phyloP scores from a whole-genome alignment of 805 yeast species.

The Ogataea methanolica region DNA sequence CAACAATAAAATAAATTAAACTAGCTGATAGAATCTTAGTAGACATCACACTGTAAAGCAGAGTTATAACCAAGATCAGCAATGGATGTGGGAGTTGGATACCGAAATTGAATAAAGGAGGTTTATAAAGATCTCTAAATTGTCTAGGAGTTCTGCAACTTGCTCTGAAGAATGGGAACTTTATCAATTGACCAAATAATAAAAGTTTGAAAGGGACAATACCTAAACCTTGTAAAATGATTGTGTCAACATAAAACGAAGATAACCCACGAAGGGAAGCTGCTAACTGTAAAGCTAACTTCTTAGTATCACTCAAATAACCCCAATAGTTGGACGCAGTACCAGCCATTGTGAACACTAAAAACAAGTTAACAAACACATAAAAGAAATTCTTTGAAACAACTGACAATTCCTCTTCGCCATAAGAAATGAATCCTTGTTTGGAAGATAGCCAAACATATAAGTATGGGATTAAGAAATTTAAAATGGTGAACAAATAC shows the following conservation, averaged over 20 bases:
- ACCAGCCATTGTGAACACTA: slow-evolving; percentile 92
- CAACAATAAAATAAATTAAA: slow-evolving; percentile 73
- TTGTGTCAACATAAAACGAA: slow-evolving; percentile 83
- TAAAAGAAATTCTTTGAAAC: slow-evolving; percentile 93
- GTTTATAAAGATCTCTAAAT: slow-evolving; percentile 66
- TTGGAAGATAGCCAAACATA: slow-evolving; percentile 76
- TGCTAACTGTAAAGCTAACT: slow-evolving; percentile 83
- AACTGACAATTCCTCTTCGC: slow-evolving; percentile 87
- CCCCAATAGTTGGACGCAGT: slow-evolving; percentile 82
- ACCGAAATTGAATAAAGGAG: slow-evolving; percentile 91
- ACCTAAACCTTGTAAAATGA: slow-evolving; percentile 78
- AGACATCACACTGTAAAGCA: slow-evolving; percentile 85
- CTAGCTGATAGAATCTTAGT: slow-evolving; percentile 86
- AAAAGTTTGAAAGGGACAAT: slow-evolving; percentile 87
- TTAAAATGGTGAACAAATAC: slow-evolving; percentile 80
- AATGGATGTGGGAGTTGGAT: slow-evolving; percentile 89
- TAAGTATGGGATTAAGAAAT: slow-evolving; percentile 77
- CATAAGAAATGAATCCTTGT: slow-evolving; percentile 88
- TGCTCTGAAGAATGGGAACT: slow-evolving; percentile 63
- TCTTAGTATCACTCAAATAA: slow-evolving; percentile 80
- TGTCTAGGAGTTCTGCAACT: slow-evolving; percentile 81
- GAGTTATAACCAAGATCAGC: slow-evolving; percentile 74
- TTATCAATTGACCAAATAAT: slow-evolving; percentile 70
- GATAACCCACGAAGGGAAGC: slow-evolving; percentile 75
- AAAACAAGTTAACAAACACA: slow-evolving; percentile 86